Conservation (phyloP, 1,284 basidiomycete species). For the Exobasidium rhododendri region DNA sequence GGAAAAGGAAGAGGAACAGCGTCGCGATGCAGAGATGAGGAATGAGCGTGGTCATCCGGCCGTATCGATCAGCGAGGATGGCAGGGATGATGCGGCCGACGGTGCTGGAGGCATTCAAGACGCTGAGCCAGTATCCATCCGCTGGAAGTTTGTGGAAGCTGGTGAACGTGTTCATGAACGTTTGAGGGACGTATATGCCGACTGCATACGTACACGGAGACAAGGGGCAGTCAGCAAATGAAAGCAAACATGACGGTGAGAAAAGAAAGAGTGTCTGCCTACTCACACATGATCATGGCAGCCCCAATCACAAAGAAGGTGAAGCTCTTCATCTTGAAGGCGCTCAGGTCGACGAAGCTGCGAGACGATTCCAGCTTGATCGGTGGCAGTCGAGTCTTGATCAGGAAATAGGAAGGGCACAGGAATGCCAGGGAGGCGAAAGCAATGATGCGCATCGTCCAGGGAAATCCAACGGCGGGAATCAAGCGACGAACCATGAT, state of each 20-base stretch:
- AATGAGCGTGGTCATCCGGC: conserved; percentile 46
- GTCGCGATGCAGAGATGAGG: conserved; percentile 29
- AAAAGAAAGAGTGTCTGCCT: conserved; percentile 14
- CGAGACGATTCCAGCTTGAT: neutral
- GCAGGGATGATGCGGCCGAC: conserved; percentile 47
- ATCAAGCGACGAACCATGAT: conserved; percentile 33
- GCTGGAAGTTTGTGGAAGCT: conserved; percentile 2
- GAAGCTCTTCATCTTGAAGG: conserved; percentile 6
- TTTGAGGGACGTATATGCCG: conserved; percentile 31
- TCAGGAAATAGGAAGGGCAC: conserved; percentile 6
- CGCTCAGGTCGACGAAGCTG: conserved; percentile 11
- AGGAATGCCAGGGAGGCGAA: conserved; percentile 1
- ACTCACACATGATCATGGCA: conserved; percentile 10
- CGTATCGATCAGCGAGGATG: conserved; percentile 38
- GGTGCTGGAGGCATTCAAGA: conserved; percentile 18
- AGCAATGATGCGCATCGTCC: conserved; percentile 20
- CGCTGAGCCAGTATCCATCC: conserved; percentile 16
- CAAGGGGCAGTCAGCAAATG: too few species aligned
- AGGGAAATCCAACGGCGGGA: conserved; percentile 31
- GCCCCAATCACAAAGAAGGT: conserved; percentile 12
- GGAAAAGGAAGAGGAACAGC: conserved; percentile 34
- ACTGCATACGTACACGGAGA: too few species aligned
- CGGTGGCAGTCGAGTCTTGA: conserved; percentile 15
- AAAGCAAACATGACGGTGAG: conserved; percentile 8
- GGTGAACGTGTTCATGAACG: conserved; percentile 27